Conservation (phyloP, 2,329 filamentous ascomycete species). For the Ascochyta pisi region DNA sequence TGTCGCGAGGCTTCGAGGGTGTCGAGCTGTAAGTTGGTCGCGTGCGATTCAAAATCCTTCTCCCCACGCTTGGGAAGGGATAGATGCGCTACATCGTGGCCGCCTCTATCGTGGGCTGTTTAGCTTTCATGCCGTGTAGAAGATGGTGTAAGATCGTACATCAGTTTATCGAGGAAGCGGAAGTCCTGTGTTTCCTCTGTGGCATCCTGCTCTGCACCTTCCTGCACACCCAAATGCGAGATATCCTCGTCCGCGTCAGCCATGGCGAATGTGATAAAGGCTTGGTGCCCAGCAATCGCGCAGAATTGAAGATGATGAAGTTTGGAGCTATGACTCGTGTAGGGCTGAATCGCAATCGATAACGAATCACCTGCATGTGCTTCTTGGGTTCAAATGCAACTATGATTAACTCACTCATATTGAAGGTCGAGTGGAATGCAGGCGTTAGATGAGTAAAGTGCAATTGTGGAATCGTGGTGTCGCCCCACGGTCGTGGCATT, state of each 20-base stretch:
- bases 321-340: conserved; percentile 19
- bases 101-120: conserved; percentile 13
- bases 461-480: neutral
- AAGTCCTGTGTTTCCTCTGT: conserved; percentile 89
- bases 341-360: conserved; percentile 14
- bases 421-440: neutral
- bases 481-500: neutral
- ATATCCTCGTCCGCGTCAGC: conserved; percentile 48
- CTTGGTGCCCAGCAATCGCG: neutral
- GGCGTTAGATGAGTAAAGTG: neutral
- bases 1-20: conserved; percentile 80
- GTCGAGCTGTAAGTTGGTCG: conserved; percentile 79
- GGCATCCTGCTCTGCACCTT: conserved; percentile 55
- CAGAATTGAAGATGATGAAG: conserved; percentile 12
- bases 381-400: too few species aligned
- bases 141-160: conserved; percentile 48
- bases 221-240: conserved; percentile 32
- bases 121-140: neutral
- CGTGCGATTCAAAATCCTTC: conserved; percentile 96
- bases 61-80: conserved; percentile 87
- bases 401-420: too few species aligned
- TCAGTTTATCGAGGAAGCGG: conserved; percentile 69
- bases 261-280: conserved; percentile 26
- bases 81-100: conserved; percentile 41
- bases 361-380: neutral